Evolutionary conservation across 257 asterid genomes (phyloP), one percentile per base, ranked within the genome.

Genomic region (Nicotiana obtusifolia): DNA sequence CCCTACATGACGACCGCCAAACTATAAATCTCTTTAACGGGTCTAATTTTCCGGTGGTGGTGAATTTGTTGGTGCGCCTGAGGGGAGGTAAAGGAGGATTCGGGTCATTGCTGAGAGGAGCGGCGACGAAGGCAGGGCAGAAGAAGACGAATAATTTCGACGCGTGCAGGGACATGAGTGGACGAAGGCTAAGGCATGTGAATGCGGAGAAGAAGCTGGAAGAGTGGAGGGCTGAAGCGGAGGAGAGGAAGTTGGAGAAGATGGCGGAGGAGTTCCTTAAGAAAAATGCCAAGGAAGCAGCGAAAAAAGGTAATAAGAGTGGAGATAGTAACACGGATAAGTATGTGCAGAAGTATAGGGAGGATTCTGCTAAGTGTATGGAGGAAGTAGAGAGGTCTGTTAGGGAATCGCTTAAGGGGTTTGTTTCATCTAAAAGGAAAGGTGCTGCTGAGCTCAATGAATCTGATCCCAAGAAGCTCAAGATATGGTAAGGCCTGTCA

Each of bases 41-140:
- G 24, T 65, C 61, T 8, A 73, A 64, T 61, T 88, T 88, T 76
- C 97, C 97, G 9, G 52, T 85, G 64, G 86, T 88, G 67, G 88
- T 93, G 71, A 85, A 87, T 64, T 41, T 93, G 57, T 83, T 85
- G 86, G 83, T 90, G 78, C 89, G 99, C 77, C 90, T 96, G 19
- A 89, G 97, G 79, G 99, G 99, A 5, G 99, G 99, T 81, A 96
- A 96, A 88, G 99, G 99, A 24, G 99, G 98, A 35, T 96, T 96
- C 52, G 99, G 98, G 19, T 94, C 98, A 71, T 80, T 96, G 87
- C 87, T 96, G 54, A 87, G 98, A 86, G 97, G 99, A 49, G 96
- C 99, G 16, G 99, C 98, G 54, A 95, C 98, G 4, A 96, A 96
- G 84, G 99, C 98, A 1, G 99, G 99, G 52, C 99, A 96, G 90